Base-by-base conservation (phyloP, 2,329 filamentous ascomycete genomes). In the Apiospora arundinis region DNA sequence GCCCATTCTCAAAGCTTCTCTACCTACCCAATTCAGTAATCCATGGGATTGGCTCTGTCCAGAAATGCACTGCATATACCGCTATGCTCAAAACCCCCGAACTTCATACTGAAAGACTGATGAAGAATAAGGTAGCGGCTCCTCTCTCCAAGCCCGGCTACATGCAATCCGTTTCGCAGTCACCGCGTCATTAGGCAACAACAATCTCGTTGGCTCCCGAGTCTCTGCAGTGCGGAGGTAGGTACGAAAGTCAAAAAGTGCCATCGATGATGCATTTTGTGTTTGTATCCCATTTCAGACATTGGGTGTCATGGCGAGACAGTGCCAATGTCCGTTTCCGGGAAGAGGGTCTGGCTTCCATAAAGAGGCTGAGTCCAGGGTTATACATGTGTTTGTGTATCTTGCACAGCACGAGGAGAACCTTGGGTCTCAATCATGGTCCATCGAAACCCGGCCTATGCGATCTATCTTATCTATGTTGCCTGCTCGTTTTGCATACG, bases 11-110 rank as follows among this genome's bases (percentile, higher is more conserved):
- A 63, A 40, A 18, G 18, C 40, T 63, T 32, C n/a, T 18, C 32
- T 63, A 40, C 56, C 56, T 63, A 63, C 56, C 56, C 56, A 23
- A 63, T 63, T n/a, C 32, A 63, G 56, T 40, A 63, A n/a, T 40
- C 56, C 56, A 32, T 23, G 56, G 56, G 56, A 40, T 63, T n/a
- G 56, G 56, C 56, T n/a, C 52, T 16, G 32, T 60, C 52, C 52
- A 60, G 28, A 60, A 60, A n/a, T 37, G 52, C 28, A 60, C 16
- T 60, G 52, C 28, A 60, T 28, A 21, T 56, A 8, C n/a, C 21
- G 21, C 46, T 49, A 21, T 32, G 32, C 32, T 32, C 32, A 6
- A 23, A 60, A 37, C 52, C 28, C 28, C 56, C 32, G 56, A 23
- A n/a, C 32, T n/a, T 63, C 56, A 40, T 21, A 40, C 56, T n/a